Base-by-base conservation (phyloP, 2,329 filamentous ascomycete species). In the Monosporascus sp. region DNA sequence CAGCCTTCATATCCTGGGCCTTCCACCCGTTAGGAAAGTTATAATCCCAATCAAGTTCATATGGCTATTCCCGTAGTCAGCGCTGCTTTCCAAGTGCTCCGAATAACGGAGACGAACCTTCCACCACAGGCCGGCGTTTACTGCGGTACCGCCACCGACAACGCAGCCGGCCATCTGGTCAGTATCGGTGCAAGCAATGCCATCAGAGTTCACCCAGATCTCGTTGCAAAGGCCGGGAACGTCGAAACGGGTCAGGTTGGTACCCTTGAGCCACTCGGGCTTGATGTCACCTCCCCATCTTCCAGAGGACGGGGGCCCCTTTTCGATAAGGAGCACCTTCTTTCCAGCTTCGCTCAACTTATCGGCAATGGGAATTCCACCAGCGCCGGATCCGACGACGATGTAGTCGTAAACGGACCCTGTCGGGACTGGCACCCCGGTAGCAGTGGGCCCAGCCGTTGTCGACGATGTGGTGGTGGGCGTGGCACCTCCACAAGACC, bases 21-120 rank as follows among this genome's bases (percentile, higher is more conserved):
- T 86, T 84, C 88, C 88, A 91, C 31, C 86, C 87, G 2, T 71
- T 58, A 1, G 88, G 88, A 72, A 88, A 91, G 66, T 87, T 86
- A 65, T 80, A 77, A 65, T 90, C 84, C 74, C 86, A 90, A 65
- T 90, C 88, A 7, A 72, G 66, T 5, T 79, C 74, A 55, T 84
- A 80, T 0, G 87, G 80, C 72, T 78, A 50, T 52, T 39, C 2
- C 6, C 2, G 14, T 45, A 25, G 50, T 64, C 42, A 62, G 58
- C 17, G 31, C 31, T 34, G 31, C 31, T 34, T 31, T 11, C 31
- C 9, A 34, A 14, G 34, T 48, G 9, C 11, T 49, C 38, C 51
- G 47, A 51, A 57, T 41, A 62, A 53, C 47, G 48, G 15, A 6
- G 47, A 48, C 67, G 61, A 54, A 75, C 77, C 66, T 81, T 83